These are phyloP conservation scores for Diaporthe nobilis DNA, from an alignment of 2,329 filamentous ascomycete genomes.

Conservation along the genomic window DNA sequence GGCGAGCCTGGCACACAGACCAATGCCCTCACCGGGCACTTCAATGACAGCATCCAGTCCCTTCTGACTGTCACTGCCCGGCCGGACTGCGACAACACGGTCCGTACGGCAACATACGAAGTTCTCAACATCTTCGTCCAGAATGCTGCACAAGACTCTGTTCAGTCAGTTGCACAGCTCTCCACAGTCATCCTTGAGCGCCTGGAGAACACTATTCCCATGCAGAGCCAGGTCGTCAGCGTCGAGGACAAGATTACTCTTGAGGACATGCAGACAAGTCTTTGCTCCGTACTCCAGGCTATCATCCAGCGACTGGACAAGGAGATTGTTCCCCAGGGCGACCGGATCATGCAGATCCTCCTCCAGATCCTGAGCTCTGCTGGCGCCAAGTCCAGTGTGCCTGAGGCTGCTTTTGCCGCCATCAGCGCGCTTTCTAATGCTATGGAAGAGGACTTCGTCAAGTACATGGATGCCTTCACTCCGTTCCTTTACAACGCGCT, in stretches of 20 bases:
- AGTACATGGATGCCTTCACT: constrained; percentile 97
- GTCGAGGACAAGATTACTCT: constrained; percentile 96
- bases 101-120: constrained; percentile 96
- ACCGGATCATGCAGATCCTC: constrained; percentile 92
- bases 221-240: constrained; percentile 95
- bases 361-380: constrained; percentile 85
- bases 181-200: constrained; percentile 92
- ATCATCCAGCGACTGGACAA: constrained; percentile 93
- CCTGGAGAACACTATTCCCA: constrained; percentile 87
- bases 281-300: constrained; percentile 90
- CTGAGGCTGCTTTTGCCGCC: constrained; percentile 92
- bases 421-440: constrained; percentile 93
- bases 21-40: constrained; percentile 92
- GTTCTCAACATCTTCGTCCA: constrained; percentile 95
- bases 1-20: constrained; percentile 82
- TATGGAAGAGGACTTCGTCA: constrained; percentile 91
- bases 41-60: constrained; percentile 90
- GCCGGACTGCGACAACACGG: constrained; percentile 85
- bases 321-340: constrained; percentile 90
- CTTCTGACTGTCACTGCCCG: constrained; percentile 89
- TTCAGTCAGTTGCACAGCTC: constrained; percentile 83
- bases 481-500: constrained; percentile 95
- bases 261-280: constrained; percentile 97
- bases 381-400: constrained; percentile 90
- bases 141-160: constrained; percentile 89